Evolutionary conservation across 2,329 filamentous ascomycete genomes (phyloP).

Genomic region (Aspergillus tubingensis): DNA sequence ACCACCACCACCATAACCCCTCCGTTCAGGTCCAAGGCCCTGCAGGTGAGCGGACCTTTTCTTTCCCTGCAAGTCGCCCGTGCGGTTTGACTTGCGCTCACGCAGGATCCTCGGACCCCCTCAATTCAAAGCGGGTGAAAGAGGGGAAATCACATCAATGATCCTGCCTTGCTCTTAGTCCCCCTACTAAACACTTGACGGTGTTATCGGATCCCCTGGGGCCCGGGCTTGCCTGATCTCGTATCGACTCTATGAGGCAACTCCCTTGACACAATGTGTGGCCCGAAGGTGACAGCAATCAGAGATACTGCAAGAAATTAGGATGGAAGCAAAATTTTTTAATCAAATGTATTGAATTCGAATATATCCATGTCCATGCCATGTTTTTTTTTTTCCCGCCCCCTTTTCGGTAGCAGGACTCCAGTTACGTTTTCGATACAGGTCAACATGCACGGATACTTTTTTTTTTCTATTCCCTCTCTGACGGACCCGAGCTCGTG

Average conservation of each 20-base stretch:
- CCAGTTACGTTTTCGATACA: not conserved
- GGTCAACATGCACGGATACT: conserved; percentile 2
- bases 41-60: conserved; percentile 21
- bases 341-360: no score
- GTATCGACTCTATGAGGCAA: not conserved
- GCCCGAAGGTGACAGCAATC: not conserved
- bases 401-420: not conserved
- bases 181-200: not conserved
- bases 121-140: not conserved
- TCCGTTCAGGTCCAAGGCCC: conserved; percentile 5
- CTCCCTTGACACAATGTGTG: not conserved
- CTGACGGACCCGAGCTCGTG: conserved; percentile 11
- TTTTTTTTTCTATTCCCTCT: not conserved
- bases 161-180: conserved; percentile 1
- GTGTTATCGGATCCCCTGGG: not conserved
- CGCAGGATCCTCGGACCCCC: conserved; percentile 8
- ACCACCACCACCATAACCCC: not conserved
- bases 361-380: not conserved
- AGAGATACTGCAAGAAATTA: no score
- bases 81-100: conserved; percentile 10
- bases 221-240: not conserved
- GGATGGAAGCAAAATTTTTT: no score
- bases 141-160: not conserved
- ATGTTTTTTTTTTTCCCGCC: not conserved
- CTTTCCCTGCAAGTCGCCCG: conserved; percentile 13